A percentile compares a stretch with the other conserved stretches of the same genome.
Conservation (phyloP, 805 yeast species). For the Myxozyma sirexii region DNA sequence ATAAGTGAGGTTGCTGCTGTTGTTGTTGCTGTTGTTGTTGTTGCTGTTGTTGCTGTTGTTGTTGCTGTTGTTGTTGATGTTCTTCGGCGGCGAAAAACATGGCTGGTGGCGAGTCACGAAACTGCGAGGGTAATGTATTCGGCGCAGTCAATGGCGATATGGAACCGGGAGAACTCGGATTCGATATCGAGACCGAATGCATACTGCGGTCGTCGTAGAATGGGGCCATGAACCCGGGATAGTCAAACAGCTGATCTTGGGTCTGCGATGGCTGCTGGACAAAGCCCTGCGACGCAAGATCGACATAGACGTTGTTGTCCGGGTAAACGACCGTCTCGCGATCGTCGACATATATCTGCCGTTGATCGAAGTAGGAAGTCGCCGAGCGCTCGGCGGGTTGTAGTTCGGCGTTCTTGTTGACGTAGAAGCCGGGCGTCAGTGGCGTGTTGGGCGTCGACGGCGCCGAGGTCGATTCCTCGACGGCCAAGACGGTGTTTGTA, state of each 20-base stretch:
- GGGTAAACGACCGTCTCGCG: neutral
- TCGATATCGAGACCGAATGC: conserved; percentile 5
- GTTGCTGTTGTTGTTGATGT: conserved; percentile 1
- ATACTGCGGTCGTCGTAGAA: conserved; percentile 2
- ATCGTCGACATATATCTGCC: neutral
- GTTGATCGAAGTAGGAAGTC: neutral
- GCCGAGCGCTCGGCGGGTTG: neutral
- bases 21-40: neutral
- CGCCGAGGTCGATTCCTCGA: neutral
- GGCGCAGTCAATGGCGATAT: conserved; percentile 2
- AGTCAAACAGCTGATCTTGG: neutral
- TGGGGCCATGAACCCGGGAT: neutral
- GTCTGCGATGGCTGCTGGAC: neutral
- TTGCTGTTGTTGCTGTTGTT: neutral
- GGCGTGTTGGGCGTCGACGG: conserved; percentile 13
- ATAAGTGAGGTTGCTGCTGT: neutral
- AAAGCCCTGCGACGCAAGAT: neutral
- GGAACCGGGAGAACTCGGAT: conserved; percentile 1
- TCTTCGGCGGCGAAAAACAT: neutral
- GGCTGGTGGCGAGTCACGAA: neutral
- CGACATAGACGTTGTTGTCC: neutral
- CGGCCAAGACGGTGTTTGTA: neutral
- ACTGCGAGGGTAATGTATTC: neutral
- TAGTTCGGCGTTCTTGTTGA: neutral
- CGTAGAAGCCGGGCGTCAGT: neutral